Percentiles rank a stretch among this genome's conserved stretches.
Conservation (phyloP, 2,329 filamentous ascomycete species). For the Colletotrichum viniferum region DNA sequence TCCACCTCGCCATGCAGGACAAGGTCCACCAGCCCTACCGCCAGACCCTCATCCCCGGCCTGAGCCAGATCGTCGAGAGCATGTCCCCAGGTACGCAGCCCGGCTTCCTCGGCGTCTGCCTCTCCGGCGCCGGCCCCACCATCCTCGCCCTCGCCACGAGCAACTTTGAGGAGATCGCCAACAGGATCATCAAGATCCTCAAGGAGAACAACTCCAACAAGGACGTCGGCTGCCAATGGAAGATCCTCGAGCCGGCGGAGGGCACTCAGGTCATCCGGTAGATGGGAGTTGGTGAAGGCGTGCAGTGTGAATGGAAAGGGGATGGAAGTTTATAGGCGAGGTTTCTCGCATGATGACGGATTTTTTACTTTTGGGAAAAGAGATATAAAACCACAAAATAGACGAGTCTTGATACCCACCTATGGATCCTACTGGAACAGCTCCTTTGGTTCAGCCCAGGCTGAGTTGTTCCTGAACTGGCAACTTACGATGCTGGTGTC, state of each 20-base stretch:
- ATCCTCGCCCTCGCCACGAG: slow-evolving; percentile 91
- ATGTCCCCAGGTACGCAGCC: slow-evolving; percentile 88
- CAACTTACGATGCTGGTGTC: not conserved
- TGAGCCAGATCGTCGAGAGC: slow-evolving; percentile 87
- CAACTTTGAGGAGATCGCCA: slow-evolving; percentile 87
- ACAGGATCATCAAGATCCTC: slow-evolving; percentile 78
- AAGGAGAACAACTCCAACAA: slow-evolving; percentile 59
- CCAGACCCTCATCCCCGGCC: slow-evolving; percentile 86
- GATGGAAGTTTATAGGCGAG: not conserved
- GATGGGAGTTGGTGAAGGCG: not conserved
- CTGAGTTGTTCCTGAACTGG: not conserved
- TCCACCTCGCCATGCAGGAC: slow-evolving; percentile 98
- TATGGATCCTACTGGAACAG: not conserved
- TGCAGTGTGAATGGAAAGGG: not conserved
- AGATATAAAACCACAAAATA: not conserved
- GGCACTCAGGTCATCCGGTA: slow-evolving; percentile 56
- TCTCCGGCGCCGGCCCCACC: slow-evolving; percentile 93
- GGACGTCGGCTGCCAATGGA: slow-evolving; percentile 83
- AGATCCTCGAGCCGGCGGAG: slow-evolving; percentile 85
- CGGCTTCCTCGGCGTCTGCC: slow-evolving; percentile 89
- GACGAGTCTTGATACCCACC: slow-evolving; percentile 6
- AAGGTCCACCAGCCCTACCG: slow-evolving; percentile 97
- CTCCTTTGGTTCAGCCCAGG: not conserved
- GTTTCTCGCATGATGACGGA: not conserved
- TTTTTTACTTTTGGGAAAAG: not conserved